Evolutionary conservation across 2,329 filamentous ascomycete species (phyloP), one percentile per base, ranked within the genome.

Genomic region (Colletotrichum sansevieriae): DNA sequence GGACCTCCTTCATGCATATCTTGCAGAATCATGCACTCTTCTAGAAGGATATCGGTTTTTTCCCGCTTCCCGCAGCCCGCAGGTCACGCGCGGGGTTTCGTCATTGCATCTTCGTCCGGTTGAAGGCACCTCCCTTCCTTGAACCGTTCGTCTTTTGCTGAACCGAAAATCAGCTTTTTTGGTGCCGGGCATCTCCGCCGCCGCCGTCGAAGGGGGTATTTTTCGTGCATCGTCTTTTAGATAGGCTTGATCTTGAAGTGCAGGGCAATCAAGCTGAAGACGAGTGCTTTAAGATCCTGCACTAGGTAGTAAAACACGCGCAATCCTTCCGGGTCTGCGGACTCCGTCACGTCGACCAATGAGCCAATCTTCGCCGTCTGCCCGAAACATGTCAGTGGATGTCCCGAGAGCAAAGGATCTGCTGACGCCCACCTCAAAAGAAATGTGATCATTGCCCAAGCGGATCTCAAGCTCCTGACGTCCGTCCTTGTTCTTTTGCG

Each of bases 241-340:
- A 93, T 93, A 3, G 91, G 91, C 83, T 93, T 93, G 79, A 93
- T 93, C 91, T 99, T 99, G 86, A 99, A 99, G 83, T 99, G 96
- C 72, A 99, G 86, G 2, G 94, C 93, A 75, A 98, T 99, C 72
- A 99, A 82, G 62, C 95, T 98, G 80, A 99, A 99, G 3, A 99
- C 94, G 43, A 99, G 85, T 0, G 96, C 96, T 83, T 98, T 99
- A 29, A 99, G 83, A 78, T 99, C 96, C 78, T 99, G 96, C 5
- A 98, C 95, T 8, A 99, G 90, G 78, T 99, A 99, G 84, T 99
- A 99, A 81, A 99, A 99, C 3, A 99, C 96, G 57, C 96, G 90
- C 12, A 99, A 88, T 35, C 96, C 96, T 81, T 99, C 96, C 2
- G 96, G 96, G 77, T 99, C 96, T 59, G 93, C 92, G 3, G 95